These are phyloP conservation scores for Trichoderma asperelloides DNA, from an alignment of 495 filamentous ascomycete genomes.

Conservation along the genomic window DNA sequence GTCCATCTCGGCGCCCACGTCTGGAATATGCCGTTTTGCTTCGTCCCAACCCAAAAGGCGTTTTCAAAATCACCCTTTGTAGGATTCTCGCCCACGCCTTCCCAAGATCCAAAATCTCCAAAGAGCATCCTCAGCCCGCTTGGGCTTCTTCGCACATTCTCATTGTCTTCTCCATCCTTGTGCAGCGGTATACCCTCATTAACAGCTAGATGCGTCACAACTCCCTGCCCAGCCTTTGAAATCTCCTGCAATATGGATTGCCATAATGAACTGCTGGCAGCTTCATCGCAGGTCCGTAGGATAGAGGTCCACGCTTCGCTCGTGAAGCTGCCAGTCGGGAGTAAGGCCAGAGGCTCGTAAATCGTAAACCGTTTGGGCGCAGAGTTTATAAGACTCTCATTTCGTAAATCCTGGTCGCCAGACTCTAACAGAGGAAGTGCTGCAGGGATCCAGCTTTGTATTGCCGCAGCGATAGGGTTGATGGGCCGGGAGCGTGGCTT, in stretches of 20 bases:
- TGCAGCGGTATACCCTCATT: conserved; percentile 62
- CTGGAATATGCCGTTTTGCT: conserved; percentile 74
- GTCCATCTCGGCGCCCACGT: conserved; percentile 80
- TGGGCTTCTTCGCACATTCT: conserved; percentile 64
- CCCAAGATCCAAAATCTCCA: conserved; percentile 55
- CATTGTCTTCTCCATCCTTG: conserved; percentile 13
- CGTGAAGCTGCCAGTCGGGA: conserved; percentile 52
- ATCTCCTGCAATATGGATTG: conserved; percentile 36
- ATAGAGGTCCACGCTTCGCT: conserved; percentile 38
- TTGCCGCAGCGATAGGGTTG: conserved; percentile 24
- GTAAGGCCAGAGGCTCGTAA: conserved; percentile 61
- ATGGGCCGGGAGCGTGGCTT: conserved; percentile 15
- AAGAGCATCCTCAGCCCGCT: conserved; percentile 50
- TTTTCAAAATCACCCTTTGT: conserved; percentile 38
- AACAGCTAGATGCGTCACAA: conserved; percentile 59
- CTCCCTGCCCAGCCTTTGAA: conserved; percentile 30
- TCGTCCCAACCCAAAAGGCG: conserved; percentile 67
- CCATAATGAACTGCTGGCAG: conserved; percentile 30
- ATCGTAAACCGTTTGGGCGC: conserved; percentile 59
- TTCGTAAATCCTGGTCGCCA: background rate
- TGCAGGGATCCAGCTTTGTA: conserved; percentile 21
- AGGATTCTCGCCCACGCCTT: conserved; percentile 12
- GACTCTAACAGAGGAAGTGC: background rate
- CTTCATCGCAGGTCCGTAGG: conserved; percentile 16
- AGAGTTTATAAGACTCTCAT: conserved; percentile 22